Evolutionary conservation across 179 eudicot genomes (phyloP).

Genomic region (Beta lomatogona): DNA sequence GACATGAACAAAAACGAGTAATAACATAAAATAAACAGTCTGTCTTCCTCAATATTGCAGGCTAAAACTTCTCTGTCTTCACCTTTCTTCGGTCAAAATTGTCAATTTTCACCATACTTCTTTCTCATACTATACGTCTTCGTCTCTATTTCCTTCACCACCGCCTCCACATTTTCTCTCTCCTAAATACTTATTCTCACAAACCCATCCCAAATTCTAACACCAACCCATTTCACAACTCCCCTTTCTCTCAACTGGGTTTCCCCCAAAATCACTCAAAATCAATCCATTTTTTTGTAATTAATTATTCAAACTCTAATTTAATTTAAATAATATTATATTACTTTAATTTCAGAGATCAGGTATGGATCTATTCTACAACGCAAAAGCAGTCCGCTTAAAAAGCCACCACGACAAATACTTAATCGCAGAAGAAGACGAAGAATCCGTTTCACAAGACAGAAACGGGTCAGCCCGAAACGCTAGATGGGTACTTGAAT

Average conservation of each 20-base stretch:
- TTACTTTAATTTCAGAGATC: conserved; percentile 8
- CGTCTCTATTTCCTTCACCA: not conserved
- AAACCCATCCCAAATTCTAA: not conserved
- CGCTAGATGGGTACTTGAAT: conserved; percentile 73
- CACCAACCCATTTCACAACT: conserved; percentile 13
- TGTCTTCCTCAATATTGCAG: too few species aligned
- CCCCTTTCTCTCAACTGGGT: too few species aligned
- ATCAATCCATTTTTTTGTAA: too few species aligned
- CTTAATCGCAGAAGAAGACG: conserved; percentile 73
- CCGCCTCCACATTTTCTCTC: not conserved
- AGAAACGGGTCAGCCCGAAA: conserved; percentile 53
- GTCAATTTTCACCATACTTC: not conserved
- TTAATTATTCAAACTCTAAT: not conserved
- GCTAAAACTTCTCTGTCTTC: too few species aligned
- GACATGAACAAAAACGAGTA: too few species aligned
- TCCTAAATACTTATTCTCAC: too few species aligned
- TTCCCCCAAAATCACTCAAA: too few species aligned
- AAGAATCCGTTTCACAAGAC: conserved; percentile 66
- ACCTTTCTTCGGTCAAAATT: too few species aligned
- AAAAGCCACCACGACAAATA: conserved; percentile 71
- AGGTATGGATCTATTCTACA: conserved; percentile 68
- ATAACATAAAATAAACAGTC: too few species aligned
- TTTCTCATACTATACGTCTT: not conserved
- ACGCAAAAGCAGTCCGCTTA: conserved; percentile 73
- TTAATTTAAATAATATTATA: not conserved